Conservation (phyloP, 345 rosid genomes). For the Excoecaria agallocha region DNA sequence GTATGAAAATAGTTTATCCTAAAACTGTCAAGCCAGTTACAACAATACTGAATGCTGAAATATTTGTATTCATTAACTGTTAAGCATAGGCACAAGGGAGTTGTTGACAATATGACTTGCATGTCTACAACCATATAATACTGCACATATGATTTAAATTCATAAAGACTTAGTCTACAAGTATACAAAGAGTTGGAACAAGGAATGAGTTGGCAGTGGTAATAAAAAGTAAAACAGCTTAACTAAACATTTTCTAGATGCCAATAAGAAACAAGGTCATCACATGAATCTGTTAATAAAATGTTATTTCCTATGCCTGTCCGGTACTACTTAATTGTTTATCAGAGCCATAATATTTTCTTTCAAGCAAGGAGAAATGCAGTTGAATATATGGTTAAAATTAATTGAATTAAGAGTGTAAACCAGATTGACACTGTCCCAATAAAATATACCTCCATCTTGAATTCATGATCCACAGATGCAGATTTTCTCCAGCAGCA, state of each 20-base stretch:
- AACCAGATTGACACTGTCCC: not conserved
- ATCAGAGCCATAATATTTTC: slow-evolving; percentile 8
- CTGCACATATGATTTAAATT: not conserved
- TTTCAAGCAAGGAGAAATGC: not conserved
- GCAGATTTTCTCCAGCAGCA: slow-evolving; percentile 65
- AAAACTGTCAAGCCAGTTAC: not conserved
- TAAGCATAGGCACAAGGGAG: not conserved
- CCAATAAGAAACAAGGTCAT: slow-evolving; percentile 6
- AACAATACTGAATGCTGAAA: not conserved
- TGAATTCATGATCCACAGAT: slow-evolving; percentile 75
- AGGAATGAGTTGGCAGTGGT: not conserved
- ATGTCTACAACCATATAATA: not conserved
- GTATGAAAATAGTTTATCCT: not conserved
- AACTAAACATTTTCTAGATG: not conserved
- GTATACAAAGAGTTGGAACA: not conserved
- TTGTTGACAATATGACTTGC: not conserved
- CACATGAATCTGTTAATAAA: not conserved
- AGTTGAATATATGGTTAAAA: not conserved
- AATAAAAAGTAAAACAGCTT: not conserved
- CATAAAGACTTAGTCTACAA: not conserved
- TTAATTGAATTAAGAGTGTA: slow-evolving; percentile 5
- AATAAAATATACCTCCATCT: slow-evolving; percentile 63
- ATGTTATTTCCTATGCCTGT: not conserved
- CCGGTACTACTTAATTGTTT: not conserved
- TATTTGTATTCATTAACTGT: not conserved